Base-by-base conservation (phyloP, 768 basidiomycete species). In the Collybia sp. region DNA sequence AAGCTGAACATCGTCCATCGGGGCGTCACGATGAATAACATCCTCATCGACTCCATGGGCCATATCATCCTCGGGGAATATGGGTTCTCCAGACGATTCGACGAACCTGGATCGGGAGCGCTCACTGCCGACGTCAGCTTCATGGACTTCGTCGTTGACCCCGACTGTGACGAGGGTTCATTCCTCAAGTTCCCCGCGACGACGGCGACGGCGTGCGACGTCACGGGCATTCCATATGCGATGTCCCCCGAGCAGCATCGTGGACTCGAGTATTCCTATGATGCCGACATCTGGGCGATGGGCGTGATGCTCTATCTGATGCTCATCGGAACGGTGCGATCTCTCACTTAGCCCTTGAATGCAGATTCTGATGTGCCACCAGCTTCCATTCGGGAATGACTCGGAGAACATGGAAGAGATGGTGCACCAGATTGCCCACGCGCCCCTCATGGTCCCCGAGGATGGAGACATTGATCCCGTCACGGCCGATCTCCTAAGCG, bases 281-380 rank as follows among this genome's bases (percentile, higher is more conserved):
- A 53, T 15, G 54, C 47, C 1, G 88, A 90, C 50, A 71, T 88
- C 38, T 90, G 88, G 88, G 83, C 85, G 0, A 53, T 88, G 12
- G 88, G 88, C 0, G 75, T 85, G 42, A 71, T 87, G 35, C 72
- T 90, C 5, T 82, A 84, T 56, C 76, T 78, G 16, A 68, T 90
- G 18, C 66, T 88, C n/a, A 79, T 77, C 0, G 85, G 84, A 1
- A 63, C 71, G 33, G 53, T 56, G 19, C 40, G 51, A 16, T n/a
- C 15, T 40, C 40, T 35, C 25, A 25, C 25, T 8, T 25, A 25
- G 8, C 3, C 25, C 3, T 25, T 25, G 4, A 25, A 25, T 8
- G 25, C 25, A 8, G 25, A 25, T 25, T 25, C 25, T 25, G 25
- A 25, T 25, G 8, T 25, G 3, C 25, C 25, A 25, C 25, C 8